Conservation (phyloP, 2,329 filamentous ascomycete species). For the Fusarium sp. region DNA sequence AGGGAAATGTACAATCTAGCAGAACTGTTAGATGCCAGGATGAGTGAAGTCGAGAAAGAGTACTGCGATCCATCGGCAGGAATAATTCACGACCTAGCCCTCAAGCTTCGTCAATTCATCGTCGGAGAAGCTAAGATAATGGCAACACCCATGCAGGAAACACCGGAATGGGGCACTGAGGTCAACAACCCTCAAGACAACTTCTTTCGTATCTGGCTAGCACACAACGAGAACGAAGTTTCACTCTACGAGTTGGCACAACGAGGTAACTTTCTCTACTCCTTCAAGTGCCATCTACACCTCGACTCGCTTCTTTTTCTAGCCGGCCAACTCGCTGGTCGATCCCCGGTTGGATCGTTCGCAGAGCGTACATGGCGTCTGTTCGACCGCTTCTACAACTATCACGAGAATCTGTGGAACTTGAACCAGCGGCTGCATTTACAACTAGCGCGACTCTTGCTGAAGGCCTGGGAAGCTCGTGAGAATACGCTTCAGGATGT, state of each 20-base stretch:
- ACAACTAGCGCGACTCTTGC: constrained; percentile 2
- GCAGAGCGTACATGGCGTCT: constrained; percentile 13
- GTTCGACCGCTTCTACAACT: constrained; percentile 6
- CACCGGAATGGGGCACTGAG: constrained; percentile 21
- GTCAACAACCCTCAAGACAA: constrained; percentile 6
- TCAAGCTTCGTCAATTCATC: not conserved
- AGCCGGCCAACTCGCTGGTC: not conserved
- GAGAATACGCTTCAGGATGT: not conserved
- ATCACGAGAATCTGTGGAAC: constrained; percentile 17
- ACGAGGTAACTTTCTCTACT: not conserved
- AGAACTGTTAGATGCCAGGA: constrained; percentile 1
- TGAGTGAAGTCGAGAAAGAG: not conserved
- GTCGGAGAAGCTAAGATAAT: not conserved
- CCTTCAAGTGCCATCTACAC: not conserved
- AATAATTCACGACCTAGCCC: not conserved
- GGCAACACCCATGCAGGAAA: constrained; percentile 5
- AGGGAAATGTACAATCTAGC: not conserved
- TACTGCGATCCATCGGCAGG: constrained; percentile 15
- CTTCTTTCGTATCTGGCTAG: constrained; percentile 17
- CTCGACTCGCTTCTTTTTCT: constrained; percentile 18
- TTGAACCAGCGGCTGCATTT: not conserved
- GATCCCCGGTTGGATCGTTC: constrained; percentile 2
- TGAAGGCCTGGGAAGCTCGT: constrained; percentile 4
- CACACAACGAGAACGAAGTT: not conserved
- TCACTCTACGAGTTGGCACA: not conserved